Base-by-base conservation (phyloP, 768 basidiomycete species). In the Hericium coralloides region DNA sequence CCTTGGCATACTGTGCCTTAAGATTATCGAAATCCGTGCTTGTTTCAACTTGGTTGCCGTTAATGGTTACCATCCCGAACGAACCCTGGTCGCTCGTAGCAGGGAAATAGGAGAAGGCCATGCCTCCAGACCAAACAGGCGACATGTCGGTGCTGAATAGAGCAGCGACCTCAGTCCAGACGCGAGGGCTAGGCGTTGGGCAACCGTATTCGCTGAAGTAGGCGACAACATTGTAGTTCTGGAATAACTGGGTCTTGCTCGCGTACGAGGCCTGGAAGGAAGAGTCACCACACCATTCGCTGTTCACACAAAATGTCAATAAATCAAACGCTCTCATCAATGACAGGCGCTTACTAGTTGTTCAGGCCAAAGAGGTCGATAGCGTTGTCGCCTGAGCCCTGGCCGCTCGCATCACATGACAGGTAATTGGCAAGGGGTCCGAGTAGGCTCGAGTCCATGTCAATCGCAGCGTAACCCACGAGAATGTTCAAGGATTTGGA, bases 201-300 rank as follows among this genome's bases (percentile, higher is more conserved):
- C 88, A 90, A 56, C 92, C 89, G 55, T 80, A 95, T 77, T 92
- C 91, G 67, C 89, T 88, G 73, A 95, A 91, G 76, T 95, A 95
- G 9, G 92, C 90, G 1, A 82, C 82, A 25, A 95, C 80, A 57
- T 89, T 89, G 69, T 83, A 87, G 59, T 75, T 69, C 20, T 79
- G 75, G 64, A 80, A 91, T 18, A 79, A 76, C 37, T 66, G 70
- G 18, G 82, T 80, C 49, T 76, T 78, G 36, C 62, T 69, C 49
- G 80, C 76, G 69, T 89, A 92, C 4, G 81, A 74, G 9, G 68
- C 68, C 54, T 79, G 64, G 67, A 83, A 82, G 10, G 73, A 80
- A 4, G 81, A 80, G 59, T 78, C 72, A 41, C 92, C 92, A 68
- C 92, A 93, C 88, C 88, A 94, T 62, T 85, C 79, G 64, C 92